These are phyloP conservation scores for Cladosporium sp. DNA, from an alignment of 2,329 filamentous ascomycete genomes.

Conservation along the genomic window DNA sequence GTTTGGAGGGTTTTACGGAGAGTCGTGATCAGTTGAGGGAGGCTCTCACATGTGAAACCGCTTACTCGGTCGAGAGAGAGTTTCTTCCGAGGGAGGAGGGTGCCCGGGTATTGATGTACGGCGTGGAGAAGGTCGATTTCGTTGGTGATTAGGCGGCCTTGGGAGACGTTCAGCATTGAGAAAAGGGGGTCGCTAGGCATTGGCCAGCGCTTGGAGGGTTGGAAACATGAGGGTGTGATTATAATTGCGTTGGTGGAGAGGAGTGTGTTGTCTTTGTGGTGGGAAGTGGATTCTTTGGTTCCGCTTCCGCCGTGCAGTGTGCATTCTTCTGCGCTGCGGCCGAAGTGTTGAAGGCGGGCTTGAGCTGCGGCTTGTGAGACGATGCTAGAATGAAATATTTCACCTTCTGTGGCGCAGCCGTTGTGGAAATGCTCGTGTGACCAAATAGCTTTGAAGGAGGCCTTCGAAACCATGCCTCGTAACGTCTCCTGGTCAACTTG, in stretches of 20 bases:
- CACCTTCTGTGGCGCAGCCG: neutral
- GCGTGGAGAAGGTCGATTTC: conserved; percentile 16
- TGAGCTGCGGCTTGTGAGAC: neutral
- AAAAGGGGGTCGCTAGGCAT: conserved; percentile 23
- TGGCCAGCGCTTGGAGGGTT: conserved; percentile 17
- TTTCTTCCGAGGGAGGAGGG: neutral
- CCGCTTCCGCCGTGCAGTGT: neutral
- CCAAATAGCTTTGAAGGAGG: neutral
- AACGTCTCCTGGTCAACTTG: neutral
- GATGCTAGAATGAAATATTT: neutral
- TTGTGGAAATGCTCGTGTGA: neutral
- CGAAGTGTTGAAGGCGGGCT: neutral
- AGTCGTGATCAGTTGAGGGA: conserved; percentile 16
- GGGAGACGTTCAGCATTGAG: conserved; percentile 18
- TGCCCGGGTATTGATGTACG: neutral
- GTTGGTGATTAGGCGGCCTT: conserved; percentile 16
- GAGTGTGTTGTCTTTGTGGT: no score
- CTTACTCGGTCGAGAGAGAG: neutral
- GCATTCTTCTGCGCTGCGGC: neutral
- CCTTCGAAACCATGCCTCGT: neutral
- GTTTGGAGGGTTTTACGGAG: conserved; percentile 17
- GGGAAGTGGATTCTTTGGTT: neutral
- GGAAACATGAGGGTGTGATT: conserved; percentile 9
- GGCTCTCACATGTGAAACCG: conserved; percentile 14
- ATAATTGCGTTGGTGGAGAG: neutral